These are phyloP conservation scores for Parietaria judaica DNA, from an alignment of 306 rosid species.

Conservation along the genomic window DNA sequence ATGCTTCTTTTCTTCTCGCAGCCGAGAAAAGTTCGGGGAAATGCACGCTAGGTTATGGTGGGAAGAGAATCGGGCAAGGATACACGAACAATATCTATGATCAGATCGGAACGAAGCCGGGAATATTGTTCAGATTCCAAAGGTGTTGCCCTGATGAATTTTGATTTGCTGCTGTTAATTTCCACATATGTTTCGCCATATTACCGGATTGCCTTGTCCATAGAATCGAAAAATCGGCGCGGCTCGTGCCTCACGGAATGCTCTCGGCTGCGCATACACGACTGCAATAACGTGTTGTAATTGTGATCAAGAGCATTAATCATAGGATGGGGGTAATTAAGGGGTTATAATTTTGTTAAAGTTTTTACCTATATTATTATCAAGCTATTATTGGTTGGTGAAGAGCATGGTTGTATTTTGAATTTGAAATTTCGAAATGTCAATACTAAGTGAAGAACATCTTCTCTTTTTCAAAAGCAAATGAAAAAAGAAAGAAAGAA, in stretches of 20 bases:
- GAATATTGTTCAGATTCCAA: constrained; percentile 11
- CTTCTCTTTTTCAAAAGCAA: constrained; percentile 7
- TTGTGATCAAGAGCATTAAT: constrained; percentile 21
- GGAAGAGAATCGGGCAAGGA: constrained; percentile 96
- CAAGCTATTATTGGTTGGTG: constrained; percentile 16
- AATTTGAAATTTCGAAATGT: constrained; percentile 29
- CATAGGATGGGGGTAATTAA: constrained; percentile 34
- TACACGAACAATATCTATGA: constrained; percentile 88
- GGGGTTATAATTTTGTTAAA: constrained; percentile 8
- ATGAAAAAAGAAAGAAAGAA: too few species aligned
- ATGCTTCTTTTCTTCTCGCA: constrained; percentile 22
- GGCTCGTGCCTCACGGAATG: constrained; percentile 34
- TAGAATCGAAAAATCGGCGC: constrained; percentile 38
- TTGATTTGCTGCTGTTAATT: constrained; percentile 24
- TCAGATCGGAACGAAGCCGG: neutral
- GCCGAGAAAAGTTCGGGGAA: constrained; percentile 96
- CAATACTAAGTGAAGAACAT: constrained; percentile 28
- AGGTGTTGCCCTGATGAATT: constrained; percentile 35
- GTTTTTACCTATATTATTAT: neutral
- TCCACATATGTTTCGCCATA: constrained; percentile 25
- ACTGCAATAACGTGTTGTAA: neutral
- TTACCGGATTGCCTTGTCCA: constrained; percentile 38
- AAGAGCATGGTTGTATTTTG: constrained; percentile 26
- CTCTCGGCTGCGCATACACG: constrained; percentile 23
- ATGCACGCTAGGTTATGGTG: constrained; percentile 97